A percentile compares a stretch with the other conserved stretches of the same genome.
Conservation (phyloP, 1,284 basidiomycete species). For the Acaromyces ingoldii region DNA sequence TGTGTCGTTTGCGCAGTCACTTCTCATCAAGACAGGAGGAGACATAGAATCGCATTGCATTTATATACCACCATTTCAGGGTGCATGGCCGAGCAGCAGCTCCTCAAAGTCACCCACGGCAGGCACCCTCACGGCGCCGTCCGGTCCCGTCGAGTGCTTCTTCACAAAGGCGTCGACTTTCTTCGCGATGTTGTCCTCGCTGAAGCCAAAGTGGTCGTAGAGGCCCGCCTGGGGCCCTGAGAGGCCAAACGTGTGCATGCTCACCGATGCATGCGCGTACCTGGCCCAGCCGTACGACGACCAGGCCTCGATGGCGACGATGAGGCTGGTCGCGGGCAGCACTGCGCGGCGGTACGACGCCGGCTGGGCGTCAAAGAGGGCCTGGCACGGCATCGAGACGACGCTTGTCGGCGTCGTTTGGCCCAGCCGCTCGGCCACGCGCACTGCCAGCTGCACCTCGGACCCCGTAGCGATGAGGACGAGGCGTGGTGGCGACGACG, state of each 20-base stretch:
- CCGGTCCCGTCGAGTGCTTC: constrained; percentile 54
- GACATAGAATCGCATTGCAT: no score
- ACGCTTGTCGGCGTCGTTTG: constrained; percentile 67
- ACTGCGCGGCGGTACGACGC: constrained; percentile 76
- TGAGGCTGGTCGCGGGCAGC: constrained; percentile 78
- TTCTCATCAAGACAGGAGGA: no score
- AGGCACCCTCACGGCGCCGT: not conserved
- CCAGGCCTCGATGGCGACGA: constrained; percentile 82
- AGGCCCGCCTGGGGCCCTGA: constrained; percentile 85
- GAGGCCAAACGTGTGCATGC: constrained; percentile 58
- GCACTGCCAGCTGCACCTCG: constrained; percentile 78
- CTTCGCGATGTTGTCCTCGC: constrained; percentile 67
- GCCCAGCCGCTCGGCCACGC: constrained; percentile 73
- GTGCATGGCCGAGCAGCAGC: no score
- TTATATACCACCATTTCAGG: no score
- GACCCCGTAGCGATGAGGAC: constrained; percentile 76
- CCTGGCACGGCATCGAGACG: constrained; percentile 83
- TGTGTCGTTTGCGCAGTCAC: no score
- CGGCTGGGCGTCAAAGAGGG: constrained; percentile 79
- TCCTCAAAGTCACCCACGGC: not conserved
- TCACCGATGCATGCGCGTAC: constrained; percentile 48
- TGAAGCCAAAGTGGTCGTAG: constrained; percentile 58
- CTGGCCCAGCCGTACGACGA: constrained; percentile 49
- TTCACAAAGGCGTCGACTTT: constrained; percentile 85
- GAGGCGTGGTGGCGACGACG: no score